These are phyloP conservation scores for Amylostereum areolatum DNA, from an alignment of 1,284 basidiomycete genomes.

Conservation along the genomic window DNA sequence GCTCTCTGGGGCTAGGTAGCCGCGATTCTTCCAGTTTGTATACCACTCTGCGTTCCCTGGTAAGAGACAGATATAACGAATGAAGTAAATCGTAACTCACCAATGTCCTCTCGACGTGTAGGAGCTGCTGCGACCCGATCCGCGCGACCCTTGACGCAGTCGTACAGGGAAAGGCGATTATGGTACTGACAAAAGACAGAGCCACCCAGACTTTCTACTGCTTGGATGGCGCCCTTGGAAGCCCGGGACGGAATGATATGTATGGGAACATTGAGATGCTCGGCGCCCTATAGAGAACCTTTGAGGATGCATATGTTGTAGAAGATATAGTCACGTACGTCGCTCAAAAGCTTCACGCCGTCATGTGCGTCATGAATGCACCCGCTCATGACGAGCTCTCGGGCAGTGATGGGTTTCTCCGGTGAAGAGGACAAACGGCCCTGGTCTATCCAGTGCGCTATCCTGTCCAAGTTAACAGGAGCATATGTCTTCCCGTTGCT, in stretches of 20 bases:
- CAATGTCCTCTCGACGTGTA: conserved; percentile 78
- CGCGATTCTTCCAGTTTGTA: conserved; percentile 65
- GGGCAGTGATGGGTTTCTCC: conserved; percentile 83
- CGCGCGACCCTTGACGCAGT: conserved; percentile 70
- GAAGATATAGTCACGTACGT: conserved; percentile 40
- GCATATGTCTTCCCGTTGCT: conserved; percentile 75
- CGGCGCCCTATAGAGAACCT: conserved; percentile 44
- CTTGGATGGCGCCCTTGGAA: conserved; percentile 80
- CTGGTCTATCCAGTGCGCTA: conserved; percentile 89
- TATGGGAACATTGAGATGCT: conserved; percentile 68
- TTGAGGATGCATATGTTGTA: conserved; percentile 6
- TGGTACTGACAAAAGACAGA: conserved; percentile 90
- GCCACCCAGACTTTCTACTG: conserved; percentile 81
- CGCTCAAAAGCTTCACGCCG: conserved; percentile 88
- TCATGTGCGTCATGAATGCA: conserved; percentile 86
- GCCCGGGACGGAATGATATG: conserved; percentile 84
- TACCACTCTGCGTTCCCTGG: conserved; percentile 72
- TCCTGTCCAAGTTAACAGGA: conserved; percentile 80
- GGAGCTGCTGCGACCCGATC: conserved; percentile 73
- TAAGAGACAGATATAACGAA: conserved; percentile 4
- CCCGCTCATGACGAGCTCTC: conserved; percentile 78
- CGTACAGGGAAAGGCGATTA: conserved; percentile 79
- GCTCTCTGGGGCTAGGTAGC: conserved; percentile 60
- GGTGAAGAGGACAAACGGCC: conserved; percentile 78
- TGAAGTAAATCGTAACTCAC: conserved; percentile 40